Conservation (phyloP, 352 stramenopile species). For the Hyaloperonospora arabidopsidis region DNA sequence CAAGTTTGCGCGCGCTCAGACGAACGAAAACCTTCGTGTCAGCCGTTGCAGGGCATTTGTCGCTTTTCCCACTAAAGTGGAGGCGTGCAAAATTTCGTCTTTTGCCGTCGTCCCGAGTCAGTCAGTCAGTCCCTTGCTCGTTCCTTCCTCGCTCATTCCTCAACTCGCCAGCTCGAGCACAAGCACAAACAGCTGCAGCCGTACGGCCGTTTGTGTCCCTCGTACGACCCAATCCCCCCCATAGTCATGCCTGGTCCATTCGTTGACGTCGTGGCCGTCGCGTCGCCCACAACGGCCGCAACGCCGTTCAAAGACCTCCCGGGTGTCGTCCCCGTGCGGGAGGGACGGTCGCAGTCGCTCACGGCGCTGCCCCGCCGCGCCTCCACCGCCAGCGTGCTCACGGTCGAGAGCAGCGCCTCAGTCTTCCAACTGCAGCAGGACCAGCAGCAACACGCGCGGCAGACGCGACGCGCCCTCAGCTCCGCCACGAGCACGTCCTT, state of each 20-base stretch:
- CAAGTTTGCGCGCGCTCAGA: too few species aligned
- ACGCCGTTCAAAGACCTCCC: conserved; percentile 18
- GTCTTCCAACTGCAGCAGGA: conserved; percentile 16
- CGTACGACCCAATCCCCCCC: too few species aligned
- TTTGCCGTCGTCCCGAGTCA: too few species aligned
- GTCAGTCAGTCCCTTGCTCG: background rate
- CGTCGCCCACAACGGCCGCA: conserved; percentile 22
- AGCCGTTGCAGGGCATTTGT: too few species aligned
- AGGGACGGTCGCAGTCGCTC: conserved; percentile 39
- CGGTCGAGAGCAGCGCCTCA: conserved; percentile 11
- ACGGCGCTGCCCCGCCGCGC: conserved; percentile 21
- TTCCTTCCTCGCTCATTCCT: conserved; percentile 22
- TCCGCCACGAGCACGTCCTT: conserved; percentile 37
- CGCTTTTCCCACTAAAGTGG: too few species aligned
- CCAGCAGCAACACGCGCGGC: conserved; percentile 14
- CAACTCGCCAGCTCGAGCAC: conserved; percentile 16
- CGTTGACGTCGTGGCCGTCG: conserved; percentile 18
- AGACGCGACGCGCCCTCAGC: conserved; percentile 47
- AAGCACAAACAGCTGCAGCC: conserved; percentile 8
- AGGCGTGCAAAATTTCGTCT: too few species aligned
- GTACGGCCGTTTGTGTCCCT: too few species aligned
- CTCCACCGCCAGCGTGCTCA: conserved; percentile 27
- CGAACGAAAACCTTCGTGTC: too few species aligned
- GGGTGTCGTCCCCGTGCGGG: conserved; percentile 19
- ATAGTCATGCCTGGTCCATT: conserved; percentile 29